Percentiles rank a stretch among this genome's conserved stretches.
phyloP scores from a whole-genome alignment of 352 stramenopile genomes.

The Achlya hypogyna region DNA sequence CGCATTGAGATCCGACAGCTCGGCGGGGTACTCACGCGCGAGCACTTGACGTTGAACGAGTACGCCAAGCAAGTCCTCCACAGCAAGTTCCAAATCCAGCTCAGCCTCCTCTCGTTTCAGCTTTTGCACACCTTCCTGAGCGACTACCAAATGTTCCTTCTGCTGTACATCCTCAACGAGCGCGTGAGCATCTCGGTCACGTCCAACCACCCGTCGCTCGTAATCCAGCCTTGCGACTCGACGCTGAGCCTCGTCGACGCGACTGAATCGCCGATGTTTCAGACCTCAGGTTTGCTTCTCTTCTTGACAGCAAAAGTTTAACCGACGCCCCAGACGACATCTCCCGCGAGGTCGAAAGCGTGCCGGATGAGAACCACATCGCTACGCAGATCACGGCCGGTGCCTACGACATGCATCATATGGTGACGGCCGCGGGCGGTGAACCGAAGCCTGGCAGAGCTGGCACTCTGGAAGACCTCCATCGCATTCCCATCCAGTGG shows the following conservation, averaged over 20 bases:
- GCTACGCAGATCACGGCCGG: conserved; percentile 44
- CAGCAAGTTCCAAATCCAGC: conserved; percentile 75
- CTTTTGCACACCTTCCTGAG: conserved; percentile 72
- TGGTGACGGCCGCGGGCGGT: conserved; percentile 43
- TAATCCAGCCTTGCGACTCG: conserved; percentile 48
- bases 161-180: conserved; percentile 71
- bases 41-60: conserved; percentile 61
- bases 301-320: not conserved
- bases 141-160: conserved; percentile 62
- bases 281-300: conserved; percentile 6
- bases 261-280: conserved; percentile 20
- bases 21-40: conserved; percentile 46
- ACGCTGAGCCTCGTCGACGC: conserved; percentile 18
- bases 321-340: conserved; percentile 33
- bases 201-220: conserved; percentile 57
- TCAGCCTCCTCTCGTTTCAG: conserved; percentile 78
- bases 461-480: conserved; percentile 48
- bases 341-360: conserved; percentile 36
- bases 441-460: conserved; percentile 4
- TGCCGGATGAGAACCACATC: conserved; percentile 69
- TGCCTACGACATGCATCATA: conserved; percentile 61
- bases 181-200: conserved; percentile 66
- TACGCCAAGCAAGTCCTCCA: conserved; percentile 69
- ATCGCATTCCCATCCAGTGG: conserved; percentile 60
- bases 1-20: conserved; percentile 57